Evolutionary conservation across 352 stramenopile species (phyloP), one percentile per base, ranked within the genome.

Genomic region (Phytophthora podocarpi): DNA sequence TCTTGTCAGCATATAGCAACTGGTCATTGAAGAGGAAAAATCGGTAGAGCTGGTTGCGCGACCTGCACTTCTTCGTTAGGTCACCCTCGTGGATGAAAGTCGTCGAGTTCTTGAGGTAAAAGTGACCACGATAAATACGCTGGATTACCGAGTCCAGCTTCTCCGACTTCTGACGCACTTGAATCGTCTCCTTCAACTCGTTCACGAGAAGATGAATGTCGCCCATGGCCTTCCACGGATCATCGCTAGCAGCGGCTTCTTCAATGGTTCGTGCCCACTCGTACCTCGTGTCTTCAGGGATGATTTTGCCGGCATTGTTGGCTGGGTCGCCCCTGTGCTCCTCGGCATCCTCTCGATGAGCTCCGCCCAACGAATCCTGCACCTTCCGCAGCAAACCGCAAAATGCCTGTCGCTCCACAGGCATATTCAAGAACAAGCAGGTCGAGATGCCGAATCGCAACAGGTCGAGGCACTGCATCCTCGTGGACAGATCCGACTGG

Each of bases 51-150:
- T 90, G 82, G 59, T 91, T 93, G 15, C 92, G 80, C 10, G 83
- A 98, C 21, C 96, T 81, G 41, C 93, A 97, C 36, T 91, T 91
- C 76, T 99, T 99, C 18, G 89, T 87, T 36, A 99, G 59, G 52
- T 98, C 87, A 11, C 96, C 97, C 74, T 98, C 93, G 46, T 85
- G 81, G 10, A 99, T 82, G 72, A 99, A 99, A 10, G 87, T 87
- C n/a, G 94, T 89, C 23, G 94, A 88, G 67, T 98, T 94, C 55
- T 98, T 97, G 24, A 99, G 71, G 47, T 98, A 87, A 57, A 89
- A 91, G 34, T 91, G 72, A 41, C 89, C 92, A 30, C 96, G 94
- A 35, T 97, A 87, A 67, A 99, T 98, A 2, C 90, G 76, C 62
- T 87, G 89, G 36, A 95, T 80, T 30, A 97, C 83, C 26, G 80